These are phyloP conservation scores for Reutealis trisperma DNA, from an alignment of 345 rosid species.

Conservation along the genomic window DNA sequence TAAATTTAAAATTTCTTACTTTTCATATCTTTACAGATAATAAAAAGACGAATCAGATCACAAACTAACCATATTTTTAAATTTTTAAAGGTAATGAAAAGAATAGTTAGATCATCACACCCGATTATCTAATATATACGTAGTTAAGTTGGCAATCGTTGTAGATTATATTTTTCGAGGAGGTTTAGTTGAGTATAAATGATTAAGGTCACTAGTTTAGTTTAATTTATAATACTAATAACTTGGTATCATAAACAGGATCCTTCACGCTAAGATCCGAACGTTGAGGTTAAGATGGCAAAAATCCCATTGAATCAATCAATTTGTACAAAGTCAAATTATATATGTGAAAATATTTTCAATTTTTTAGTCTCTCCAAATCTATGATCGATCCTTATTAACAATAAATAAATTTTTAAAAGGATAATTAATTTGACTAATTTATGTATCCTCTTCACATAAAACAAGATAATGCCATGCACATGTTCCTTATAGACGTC, in stretches of 20 bases:
- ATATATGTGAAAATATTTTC: not conserved
- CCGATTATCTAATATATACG: no score
- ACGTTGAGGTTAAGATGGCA: slow-evolving; percentile 9
- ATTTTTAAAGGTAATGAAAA: no score
- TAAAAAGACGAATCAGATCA: no score
- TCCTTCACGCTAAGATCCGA: slow-evolving; percentile 10
- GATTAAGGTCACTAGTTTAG: slow-evolving; percentile 9
- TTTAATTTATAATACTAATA: not conserved
- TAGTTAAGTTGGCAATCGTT: no score
- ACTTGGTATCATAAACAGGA: slow-evolving; percentile 6
- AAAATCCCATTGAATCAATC: slow-evolving; percentile 28
- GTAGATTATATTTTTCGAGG: not conserved
- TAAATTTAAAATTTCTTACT: no score
- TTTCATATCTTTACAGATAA: no score
- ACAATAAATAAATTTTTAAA: not conserved
- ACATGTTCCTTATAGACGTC: slow-evolving; percentile 27
- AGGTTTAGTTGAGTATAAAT: not conserved
- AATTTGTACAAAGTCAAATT: slow-evolving; percentile 28
- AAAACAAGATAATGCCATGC: slow-evolving; percentile 40
- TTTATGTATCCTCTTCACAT: slow-evolving; percentile 22
- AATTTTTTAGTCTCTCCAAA: slow-evolving; percentile 2
- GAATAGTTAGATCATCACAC: no score
- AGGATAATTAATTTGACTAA: not conserved
- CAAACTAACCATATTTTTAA: no score
- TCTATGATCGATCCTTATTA: slow-evolving; percentile 21